Evolutionary conservation across 2,329 filamentous ascomycete genomes (phyloP).

Genomic region (Graphilbum fragrans): DNA sequence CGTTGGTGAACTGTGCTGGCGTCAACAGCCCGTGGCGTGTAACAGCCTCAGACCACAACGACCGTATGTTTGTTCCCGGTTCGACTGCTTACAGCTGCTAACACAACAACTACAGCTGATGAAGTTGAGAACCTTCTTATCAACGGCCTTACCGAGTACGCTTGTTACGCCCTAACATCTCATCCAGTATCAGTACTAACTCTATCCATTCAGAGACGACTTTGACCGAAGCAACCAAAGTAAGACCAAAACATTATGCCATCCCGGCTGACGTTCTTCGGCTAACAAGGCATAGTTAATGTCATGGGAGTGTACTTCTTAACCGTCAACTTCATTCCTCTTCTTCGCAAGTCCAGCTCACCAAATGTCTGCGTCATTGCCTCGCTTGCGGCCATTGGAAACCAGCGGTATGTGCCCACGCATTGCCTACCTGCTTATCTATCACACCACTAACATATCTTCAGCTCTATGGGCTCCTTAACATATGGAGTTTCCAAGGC

Average conservation of each 20-base stretch:
- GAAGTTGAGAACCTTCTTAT: conserved; percentile 11
- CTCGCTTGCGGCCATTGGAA: conserved; percentile 14
- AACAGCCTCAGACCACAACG: conserved; percentile 8
- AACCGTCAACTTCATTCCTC: conserved; percentile 14
- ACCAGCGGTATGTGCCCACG: conserved; percentile 10
- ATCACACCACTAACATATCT: background rate
- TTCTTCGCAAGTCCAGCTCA: conserved; percentile 14
- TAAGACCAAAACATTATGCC: background rate
- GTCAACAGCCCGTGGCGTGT: conserved; percentile 13
- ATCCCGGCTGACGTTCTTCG: background rate
- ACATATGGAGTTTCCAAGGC: conserved; percentile 16
- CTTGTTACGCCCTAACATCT: background rate
- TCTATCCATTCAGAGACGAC: conserved; percentile 1
- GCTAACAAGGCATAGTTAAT: conserved; percentile 11
- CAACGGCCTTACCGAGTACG: conserved; percentile 12
- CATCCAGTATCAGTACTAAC: background rate
- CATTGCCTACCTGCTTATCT: background rate
- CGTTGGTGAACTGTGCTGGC: conserved; percentile 16
- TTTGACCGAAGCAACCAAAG: conserved; percentile 3
- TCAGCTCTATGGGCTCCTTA: conserved; percentile 12
- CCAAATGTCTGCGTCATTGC: conserved; percentile 16
- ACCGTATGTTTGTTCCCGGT: conserved; percentile 6
- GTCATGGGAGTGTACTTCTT: conserved; percentile 17
- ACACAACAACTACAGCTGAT: conserved; percentile 3
- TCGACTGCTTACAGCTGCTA: background rate